phyloP scores from a whole-genome alignment of 306 rosid species.

The Vigna nakashimae region DNA sequence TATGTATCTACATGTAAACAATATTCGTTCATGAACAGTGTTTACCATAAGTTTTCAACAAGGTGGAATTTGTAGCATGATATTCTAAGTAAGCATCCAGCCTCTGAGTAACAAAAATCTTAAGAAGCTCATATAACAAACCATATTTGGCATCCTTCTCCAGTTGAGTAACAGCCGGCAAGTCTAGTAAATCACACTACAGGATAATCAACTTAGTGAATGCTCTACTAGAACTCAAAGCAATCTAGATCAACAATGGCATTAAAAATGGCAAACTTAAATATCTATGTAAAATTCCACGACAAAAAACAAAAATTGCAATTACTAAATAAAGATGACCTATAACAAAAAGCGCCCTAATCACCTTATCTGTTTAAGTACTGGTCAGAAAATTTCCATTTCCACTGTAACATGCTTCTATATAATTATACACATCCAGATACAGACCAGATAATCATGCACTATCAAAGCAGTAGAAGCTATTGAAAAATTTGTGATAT shows the following conservation, averaged over 20 bases:
- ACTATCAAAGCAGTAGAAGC: not conserved
- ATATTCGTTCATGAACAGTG: conserved; percentile 18
- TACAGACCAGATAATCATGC: conserved; percentile 10
- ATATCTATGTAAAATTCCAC: not conserved
- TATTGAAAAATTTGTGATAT: not conserved
- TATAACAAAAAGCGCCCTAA: conserved; percentile 18
- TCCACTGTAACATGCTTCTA: not conserved
- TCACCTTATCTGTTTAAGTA: not conserved
- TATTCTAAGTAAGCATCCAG: conserved; percentile 85
- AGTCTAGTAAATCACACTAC: conserved; percentile 90
- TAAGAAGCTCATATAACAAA: conserved; percentile 77
- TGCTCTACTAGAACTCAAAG: conserved; percentile 15
- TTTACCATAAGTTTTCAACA: conserved; percentile 76
- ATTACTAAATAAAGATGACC: not conserved
- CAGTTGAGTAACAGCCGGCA: conserved; percentile 85
- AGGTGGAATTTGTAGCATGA: conserved; percentile 75
- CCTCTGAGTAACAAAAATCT: conserved; percentile 84
- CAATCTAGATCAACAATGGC: not conserved
- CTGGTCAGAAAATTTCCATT: not conserved
- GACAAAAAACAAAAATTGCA: conserved; percentile 13
- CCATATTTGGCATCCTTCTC: conserved; percentile 91
- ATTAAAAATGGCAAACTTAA: not conserved
- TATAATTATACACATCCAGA: not conserved
- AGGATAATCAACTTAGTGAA: conserved; percentile 29
- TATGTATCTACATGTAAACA: not conserved